Evolutionary conservation across 2,329 filamentous ascomycete genomes (phyloP).

Genomic region (Pseudogymnoascus sp.): DNA sequence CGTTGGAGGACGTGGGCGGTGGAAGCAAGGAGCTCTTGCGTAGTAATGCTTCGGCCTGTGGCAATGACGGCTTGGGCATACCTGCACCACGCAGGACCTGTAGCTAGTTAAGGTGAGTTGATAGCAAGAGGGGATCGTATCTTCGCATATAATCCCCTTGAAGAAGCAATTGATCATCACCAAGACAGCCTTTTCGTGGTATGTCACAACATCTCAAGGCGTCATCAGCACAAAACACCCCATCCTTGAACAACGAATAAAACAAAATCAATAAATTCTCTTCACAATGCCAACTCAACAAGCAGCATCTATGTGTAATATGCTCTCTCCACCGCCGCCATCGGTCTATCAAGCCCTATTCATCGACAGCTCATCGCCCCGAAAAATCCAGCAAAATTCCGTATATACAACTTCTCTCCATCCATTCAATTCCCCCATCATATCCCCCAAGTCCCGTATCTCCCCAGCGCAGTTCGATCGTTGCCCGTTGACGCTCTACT

Average conservation of each 20-base stretch:
- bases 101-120: not conserved
- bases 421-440: not conserved
- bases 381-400: not conserved
- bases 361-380: not conserved
- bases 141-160: not conserved
- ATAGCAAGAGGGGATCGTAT: not conserved
- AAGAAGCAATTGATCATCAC: not conserved
- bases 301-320: not conserved
- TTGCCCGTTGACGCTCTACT: not conserved
- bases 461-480: not conserved
- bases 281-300: not conserved
- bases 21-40: not conserved
- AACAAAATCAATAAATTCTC: not conserved
- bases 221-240: not conserved
- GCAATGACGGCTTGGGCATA: not conserved
- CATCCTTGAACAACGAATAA: not conserved
- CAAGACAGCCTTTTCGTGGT: not conserved
- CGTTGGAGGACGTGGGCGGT: not conserved
- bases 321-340: not conserved
- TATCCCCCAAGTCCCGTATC: not conserved
- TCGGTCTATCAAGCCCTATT: not conserved
- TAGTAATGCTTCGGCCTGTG: not conserved
- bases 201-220: not conserved
- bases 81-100: not conserved
- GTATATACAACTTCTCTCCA: not conserved